Conservation (phyloP, 768 basidiomycete genomes). For the Cyclocybe cylindracea region DNA sequence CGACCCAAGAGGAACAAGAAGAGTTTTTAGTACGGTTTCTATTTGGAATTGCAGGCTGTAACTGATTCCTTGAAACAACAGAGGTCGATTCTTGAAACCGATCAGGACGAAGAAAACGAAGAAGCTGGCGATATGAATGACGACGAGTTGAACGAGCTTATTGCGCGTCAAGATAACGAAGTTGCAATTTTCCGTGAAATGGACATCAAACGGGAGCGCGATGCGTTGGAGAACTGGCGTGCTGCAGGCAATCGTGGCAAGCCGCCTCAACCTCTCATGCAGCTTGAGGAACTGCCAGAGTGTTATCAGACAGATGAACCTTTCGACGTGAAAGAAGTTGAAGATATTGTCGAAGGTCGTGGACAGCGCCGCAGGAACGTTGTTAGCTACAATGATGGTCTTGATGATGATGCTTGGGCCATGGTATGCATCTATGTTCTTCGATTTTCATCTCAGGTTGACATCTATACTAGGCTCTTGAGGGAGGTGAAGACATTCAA, state of each 20-base stretch:
- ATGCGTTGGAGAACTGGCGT: conserved; percentile 66
- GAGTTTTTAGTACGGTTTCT: conserved; percentile 73
- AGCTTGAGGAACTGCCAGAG: conserved; percentile 87
- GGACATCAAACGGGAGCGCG: conserved; percentile 79
- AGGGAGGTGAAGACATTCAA: conserved; percentile 80
- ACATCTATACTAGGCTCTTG: conserved; percentile 53
- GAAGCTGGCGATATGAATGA: conserved; percentile 92
- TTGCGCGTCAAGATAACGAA: conserved; percentile 86
- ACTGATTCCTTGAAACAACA: conserved; percentile 27
- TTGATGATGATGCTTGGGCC: conserved; percentile 93
- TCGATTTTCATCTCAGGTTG: background rate
- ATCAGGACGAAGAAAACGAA: conserved; percentile 88
- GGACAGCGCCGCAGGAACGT: conserved; percentile 82
- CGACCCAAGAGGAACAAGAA: conserved; percentile 96
- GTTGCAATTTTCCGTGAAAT: conserved; percentile 74
- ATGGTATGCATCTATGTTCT: conserved; percentile 48
- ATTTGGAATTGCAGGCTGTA: background rate
- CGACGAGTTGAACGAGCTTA: conserved; percentile 91
- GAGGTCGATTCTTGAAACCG: conserved; percentile 90
- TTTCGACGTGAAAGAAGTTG: conserved; percentile 63
- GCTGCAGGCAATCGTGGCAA: conserved; percentile 74
- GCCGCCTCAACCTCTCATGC: conserved; percentile 75
- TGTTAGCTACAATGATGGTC: conserved; percentile 91
- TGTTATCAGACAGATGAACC: conserved; percentile 88
- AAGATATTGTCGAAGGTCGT: conserved; percentile 73